Evolutionary conservation across 768 basidiomycete species (phyloP), one percentile per base, ranked within the genome.

Genomic region (Boletus subcaerulescens): DNA sequence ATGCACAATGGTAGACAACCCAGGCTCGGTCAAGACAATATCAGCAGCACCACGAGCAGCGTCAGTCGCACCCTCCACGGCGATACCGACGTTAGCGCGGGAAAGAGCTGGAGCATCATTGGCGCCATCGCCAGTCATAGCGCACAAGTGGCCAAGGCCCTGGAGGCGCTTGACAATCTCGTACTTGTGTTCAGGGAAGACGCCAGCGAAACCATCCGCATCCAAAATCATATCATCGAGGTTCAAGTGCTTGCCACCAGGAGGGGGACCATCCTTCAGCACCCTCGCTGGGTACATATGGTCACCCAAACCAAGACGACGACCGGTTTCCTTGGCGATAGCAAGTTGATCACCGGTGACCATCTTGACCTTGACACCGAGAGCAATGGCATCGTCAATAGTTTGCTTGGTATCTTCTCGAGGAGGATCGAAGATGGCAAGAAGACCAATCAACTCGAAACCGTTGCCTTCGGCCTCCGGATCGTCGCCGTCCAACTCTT

Each of bases 301-400:
- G 74, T 98, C 96, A 70, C 96, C 96, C 57, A 98, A 80, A 63
- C 96, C 95, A 46, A 98, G 91, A 77, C 96, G 91, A 72, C 96
- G 91, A 56, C 96, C 96, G 58, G 96, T 98, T 75, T 98, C 96
- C 83, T 98, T 98, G 36, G 96, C 96, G 64, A 98, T 98, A 61
- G 96, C 96, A 69, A 98, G 92, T 79, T 98, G 96, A 72, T 98
- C 96, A 80, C 96, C 96, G n/a, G 96, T 98, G 57, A 98, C 96
- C 96, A 98, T 98, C 88, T 98, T 98, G 72, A 98, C 95, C 71
- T 87, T 89, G 65, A 98, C 94, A 73, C 96, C 96, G 69, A 98
- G 92, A 53, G 87, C 87, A 54, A 93, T 79, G 50, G 96, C 95
- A 72, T 98, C 94, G 67, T 98, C 95, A 69, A 98, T 98, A 18